These are phyloP conservation scores for Chlorophyllum brunneum DNA, from an alignment of 768 basidiomycete genomes.

Conservation along the genomic window DNA sequence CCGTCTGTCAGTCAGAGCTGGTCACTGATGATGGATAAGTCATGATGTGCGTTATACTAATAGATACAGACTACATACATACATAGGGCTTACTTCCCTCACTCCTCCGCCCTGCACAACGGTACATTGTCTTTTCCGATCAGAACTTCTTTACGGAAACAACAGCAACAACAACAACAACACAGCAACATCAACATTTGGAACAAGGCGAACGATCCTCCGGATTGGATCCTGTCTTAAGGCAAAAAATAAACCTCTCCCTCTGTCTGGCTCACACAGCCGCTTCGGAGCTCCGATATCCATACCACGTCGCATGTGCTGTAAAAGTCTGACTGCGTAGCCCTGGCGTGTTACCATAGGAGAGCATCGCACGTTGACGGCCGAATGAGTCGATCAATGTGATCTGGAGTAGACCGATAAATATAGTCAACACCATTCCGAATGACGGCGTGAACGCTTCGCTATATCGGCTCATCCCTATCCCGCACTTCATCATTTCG, in stretches of 20 bases:
- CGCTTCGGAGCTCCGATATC: conserved; percentile 1
- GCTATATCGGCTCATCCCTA: conserved; percentile 3
- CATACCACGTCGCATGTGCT: background rate
- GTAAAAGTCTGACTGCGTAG: too few species aligned
- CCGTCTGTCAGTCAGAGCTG: background rate
- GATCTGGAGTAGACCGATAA: too few species aligned
- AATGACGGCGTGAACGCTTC: background rate
- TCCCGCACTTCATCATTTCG: background rate
- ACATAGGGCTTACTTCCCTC: background rate
- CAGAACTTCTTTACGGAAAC: conserved; percentile 37
- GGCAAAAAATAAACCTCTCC: background rate
- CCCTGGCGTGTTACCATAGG: too few species aligned
- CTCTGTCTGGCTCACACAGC: background rate
- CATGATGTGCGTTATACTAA: background rate
- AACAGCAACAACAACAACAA: conserved; percentile 9
- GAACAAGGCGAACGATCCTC: background rate
- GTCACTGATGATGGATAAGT: background rate
- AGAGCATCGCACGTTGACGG: background rate
- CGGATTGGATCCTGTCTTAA: background rate
- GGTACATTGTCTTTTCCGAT: conserved; percentile 28
- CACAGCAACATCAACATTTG: conserved; percentile 13
- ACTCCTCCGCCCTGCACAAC: background rate
- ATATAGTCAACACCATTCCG: conserved; percentile 1
- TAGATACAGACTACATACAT: background rate
- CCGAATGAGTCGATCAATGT: conserved; percentile 5